Evolutionary conservation across 1,139 yeast genomes (phyloP).

Genomic region (Candida sanyaensis): DNA sequence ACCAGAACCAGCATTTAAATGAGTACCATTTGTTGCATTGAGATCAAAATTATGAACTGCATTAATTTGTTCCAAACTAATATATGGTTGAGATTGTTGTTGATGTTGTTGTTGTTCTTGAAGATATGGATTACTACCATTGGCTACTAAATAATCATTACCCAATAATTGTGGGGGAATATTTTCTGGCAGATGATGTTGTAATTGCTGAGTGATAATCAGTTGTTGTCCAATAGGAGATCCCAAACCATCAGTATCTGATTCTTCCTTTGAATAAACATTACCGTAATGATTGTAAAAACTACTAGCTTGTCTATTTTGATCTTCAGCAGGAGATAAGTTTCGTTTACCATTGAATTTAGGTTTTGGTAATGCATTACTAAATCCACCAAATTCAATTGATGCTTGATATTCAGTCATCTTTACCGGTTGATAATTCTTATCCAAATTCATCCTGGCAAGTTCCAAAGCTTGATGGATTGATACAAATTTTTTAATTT

Average conservation of each 20-base stretch:
- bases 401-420: constrained; percentile 43
- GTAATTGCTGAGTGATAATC: constrained; percentile 4
- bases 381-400: constrained; percentile 43
- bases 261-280: constrained; percentile 24
- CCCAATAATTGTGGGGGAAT: constrained; percentile 2
- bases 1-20: background rate
- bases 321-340: constrained; percentile 18
- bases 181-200: constrained; percentile 3
- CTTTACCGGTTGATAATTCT: constrained; percentile 33
- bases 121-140: background rate
- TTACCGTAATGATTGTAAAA: constrained; percentile 26
- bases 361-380: constrained; percentile 36
- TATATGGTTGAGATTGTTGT: constrained; percentile 14
- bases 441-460: constrained; percentile 27
- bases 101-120: constrained; percentile 1
- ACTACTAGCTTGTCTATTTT: constrained; percentile 7
- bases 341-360: constrained; percentile 15
- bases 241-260: constrained; percentile 2
- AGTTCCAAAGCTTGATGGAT: constrained; percentile 34
- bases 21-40: constrained; percentile 2
- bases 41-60: constrained; percentile 10
- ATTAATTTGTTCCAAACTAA: constrained; percentile 17
- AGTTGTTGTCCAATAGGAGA: constrained; percentile 7
- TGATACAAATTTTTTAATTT: constrained; percentile 33
- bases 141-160: background rate